Evolutionary conservation across 1,284 basidiomycete species (phyloP), one percentile per base, ranked within the genome.

Genomic region (Microbotryum lychnidis-dioicae): DNA sequence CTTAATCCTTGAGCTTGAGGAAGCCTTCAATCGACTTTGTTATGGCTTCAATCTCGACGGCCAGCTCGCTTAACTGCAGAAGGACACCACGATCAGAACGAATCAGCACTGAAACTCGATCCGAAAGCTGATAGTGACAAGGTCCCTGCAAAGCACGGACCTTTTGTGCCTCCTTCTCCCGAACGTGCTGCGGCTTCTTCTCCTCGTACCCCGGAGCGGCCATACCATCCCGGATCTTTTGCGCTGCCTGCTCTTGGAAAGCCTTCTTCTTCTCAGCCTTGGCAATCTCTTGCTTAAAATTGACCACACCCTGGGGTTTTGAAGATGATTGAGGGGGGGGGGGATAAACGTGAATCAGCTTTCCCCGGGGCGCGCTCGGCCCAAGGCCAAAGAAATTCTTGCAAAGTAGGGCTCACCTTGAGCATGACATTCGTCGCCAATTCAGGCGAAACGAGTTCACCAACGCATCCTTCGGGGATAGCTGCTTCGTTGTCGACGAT

Each of bases 401-500:
- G 31, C n/a, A 27, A 23, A 2, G 16, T 4, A 2, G 7, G 74
- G 74, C 85, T 64, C 72, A 90, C 90, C 75, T 85, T 81, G 56
- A 97, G 91, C 62, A 92, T 85, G 10, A 92, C 81, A 74, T 93
- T 84, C 4, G 90, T 81, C 48, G 85, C 82, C 51, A 91, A 78
- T 3, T 85, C 85, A 14, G 86, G 79, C 1, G 84, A 86, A 44
- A 98, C 83, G 33, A 89, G 83, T 57, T 83, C 81, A 4, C 88
- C 88, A 5, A 91, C 93, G 74, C 92, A 97, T 18, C 94, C 96
- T 2, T 82, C 79, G 0, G 93, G 92, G 49, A 98, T 81, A 20
- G 81, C 79, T 23, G 74, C 73, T 27, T 80, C 72, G 25, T 80
- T 75, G 23, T 80, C 76, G 27, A 90, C 80, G 54, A 91, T 81